phyloP scores from a whole-genome alignment of 495 filamentous ascomycete species.

The Xylona heveae region DNA sequence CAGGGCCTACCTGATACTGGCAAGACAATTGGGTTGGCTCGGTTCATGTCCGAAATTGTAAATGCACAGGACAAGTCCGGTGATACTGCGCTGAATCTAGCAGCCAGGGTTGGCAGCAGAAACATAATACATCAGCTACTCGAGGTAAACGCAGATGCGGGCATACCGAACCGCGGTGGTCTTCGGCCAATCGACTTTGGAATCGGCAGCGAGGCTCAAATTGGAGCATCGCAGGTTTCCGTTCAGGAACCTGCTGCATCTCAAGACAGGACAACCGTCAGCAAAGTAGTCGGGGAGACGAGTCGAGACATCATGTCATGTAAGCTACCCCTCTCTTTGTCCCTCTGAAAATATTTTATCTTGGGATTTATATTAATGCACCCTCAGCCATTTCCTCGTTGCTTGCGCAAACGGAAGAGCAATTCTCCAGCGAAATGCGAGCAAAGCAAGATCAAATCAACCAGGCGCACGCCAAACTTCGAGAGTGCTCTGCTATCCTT shows the following conservation, averaged over 20 bases:
- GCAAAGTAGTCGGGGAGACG: constrained; percentile 30
- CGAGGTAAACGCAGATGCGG: constrained; percentile 78
- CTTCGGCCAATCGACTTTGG: constrained; percentile 80
- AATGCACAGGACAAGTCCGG: constrained; percentile 81
- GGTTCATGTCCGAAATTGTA: constrained; percentile 90
- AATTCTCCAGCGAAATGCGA: constrained; percentile 53
- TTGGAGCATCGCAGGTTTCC: constrained; percentile 19
- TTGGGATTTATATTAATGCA: background rate
- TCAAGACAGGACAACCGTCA: constrained; percentile 14
- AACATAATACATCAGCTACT: constrained; percentile 83
- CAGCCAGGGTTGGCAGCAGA: constrained; percentile 70
- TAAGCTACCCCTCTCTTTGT: constrained; percentile 18
- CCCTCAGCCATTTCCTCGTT: constrained; percentile 45
- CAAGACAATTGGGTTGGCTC: constrained; percentile 57
- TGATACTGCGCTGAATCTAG: constrained; percentile 86
- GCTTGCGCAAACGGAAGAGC: constrained; percentile 46
- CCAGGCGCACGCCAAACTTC: constrained; percentile 49
- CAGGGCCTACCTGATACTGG: constrained; percentile 11
- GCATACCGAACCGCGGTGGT: constrained; percentile 73
- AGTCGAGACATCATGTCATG: constrained; percentile 50
- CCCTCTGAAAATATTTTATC: constrained; percentile 7
- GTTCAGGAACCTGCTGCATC: constrained; percentile 13
- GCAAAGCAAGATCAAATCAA: constrained; percentile 69
- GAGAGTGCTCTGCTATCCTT: constrained; percentile 56
- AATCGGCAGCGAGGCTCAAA: constrained; percentile 47